Base-by-base conservation (phyloP, 441 rosid species). In the Geranium incanum region DNA sequence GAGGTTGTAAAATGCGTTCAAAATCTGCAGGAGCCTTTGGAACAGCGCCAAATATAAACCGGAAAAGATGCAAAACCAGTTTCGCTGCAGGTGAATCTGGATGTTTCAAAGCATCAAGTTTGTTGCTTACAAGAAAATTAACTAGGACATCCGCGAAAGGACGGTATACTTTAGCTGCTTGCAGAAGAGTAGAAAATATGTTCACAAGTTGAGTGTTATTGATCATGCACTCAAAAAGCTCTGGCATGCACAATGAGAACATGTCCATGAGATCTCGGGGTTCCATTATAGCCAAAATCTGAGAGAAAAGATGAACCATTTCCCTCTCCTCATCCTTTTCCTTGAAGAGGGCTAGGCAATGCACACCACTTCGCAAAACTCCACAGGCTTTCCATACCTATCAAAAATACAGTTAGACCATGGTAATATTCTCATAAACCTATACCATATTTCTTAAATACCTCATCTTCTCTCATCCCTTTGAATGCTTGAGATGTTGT, bases 401-500 rank as follows among this genome's bases (percentile, higher is more conserved):
- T 36, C 64, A 68, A 79, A 76, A 67, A 68, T 66, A 75, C 80
- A 70, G 74, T 87, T 72, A 84, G 76, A 69, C 71, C 70, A 75
- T 72, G 48, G 76, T 64, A 76, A 68, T 69, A 68, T 38, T 67
- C 76, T 18, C 71, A 71, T 28, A 72, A 73, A 74, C 68, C 68
- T 28, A 21, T 64, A 68, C 63, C 81, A 57, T 73, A 43, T 66
- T 68, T 37, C 72, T 43, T 37, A 71, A 62, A 69, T 85, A 95
- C 99, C 99, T 95, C 99, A 79, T 95, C 99, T 83, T 93, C 97
- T 74, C 92, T 84, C 96, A 93, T 77, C 79, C 99, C 99, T 86
- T 84, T 95, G 81, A 91, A 93, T 62, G 81, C 86, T 75, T 88
- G 95, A 77, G 89, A 68, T 68, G 77, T 81, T 21, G 88, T 82